Base-by-base conservation (phyloP, 164 flowering plant genomes). In the Umbellularia californica region DNA sequence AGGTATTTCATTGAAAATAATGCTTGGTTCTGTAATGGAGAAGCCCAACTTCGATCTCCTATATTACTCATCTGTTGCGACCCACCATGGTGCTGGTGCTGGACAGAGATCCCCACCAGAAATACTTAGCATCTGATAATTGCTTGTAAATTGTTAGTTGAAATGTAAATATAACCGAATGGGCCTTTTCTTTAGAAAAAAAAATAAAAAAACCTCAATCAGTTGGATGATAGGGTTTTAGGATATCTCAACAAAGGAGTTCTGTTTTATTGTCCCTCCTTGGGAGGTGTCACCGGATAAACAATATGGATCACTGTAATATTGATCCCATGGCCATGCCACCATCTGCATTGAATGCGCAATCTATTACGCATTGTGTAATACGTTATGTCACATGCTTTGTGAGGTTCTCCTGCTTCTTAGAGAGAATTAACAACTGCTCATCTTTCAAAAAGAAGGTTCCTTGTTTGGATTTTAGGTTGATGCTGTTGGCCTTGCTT, bases 1-100 rank as follows among this genome's bases (percentile, higher is more conserved):
- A 94, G 92, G 98, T 95, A 85, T 72, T 72, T 70, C 33, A 28
- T 50, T 23, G n/a, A 20, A 20, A 41, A 55, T 5, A 55, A 15
- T 55, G n/a, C 60, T 55, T 55, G 60, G 60, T 19, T 20, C 60
- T 30, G 35, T 5, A 30, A 30, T 30, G n/a, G n/a, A 15, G 60
- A 55, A 55, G 60, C 20, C 60, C 47, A 41, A 41, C 47, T 9
- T 35, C 41, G 0, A 9, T 55, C n/a, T 20, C 19, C 20, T 52
- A 52, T 15, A 20, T 55, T 15, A 55, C 19, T 20, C 60, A 55
- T 55, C n/a, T 55, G 60, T 14, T 41, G 60, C 5, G 1, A 14
- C 60, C 60, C n/a, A 14, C n/a, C n/a, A 20, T 55, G 60, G 60
- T 55, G 60, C 5, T 12, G 17, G 17, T 55, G 60, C n/a, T 15